A percentile compares a stretch with the other conserved stretches of the same genome.
phyloP scores from a whole-genome alignment of 441 rosid genomes.

The Syzygium malaccense region DNA sequence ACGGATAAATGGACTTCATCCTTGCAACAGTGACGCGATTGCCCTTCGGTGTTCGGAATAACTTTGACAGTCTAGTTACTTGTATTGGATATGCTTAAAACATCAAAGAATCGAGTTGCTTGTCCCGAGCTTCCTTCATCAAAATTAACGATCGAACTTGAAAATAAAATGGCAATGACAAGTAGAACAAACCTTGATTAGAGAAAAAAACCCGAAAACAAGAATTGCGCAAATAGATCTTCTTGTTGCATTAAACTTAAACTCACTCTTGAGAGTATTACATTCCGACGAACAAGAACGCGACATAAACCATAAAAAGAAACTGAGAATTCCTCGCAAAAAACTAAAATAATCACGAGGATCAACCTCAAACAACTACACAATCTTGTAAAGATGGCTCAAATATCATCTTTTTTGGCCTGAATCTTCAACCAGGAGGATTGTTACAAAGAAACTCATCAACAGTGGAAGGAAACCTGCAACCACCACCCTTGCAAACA shows the following conservation, averaged over 20 bases:
- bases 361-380: not conserved
- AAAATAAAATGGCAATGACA: not conserved
- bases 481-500: constrained; percentile 3
- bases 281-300: not conserved
- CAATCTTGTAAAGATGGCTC: not conserved
- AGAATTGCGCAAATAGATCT: not conserved
- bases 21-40: no score
- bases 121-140: not conserved
- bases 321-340: not conserved
- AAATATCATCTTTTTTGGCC: not conserved
- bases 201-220: not conserved
- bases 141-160: not conserved
- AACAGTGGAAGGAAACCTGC: constrained; percentile 28
- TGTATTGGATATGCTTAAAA: not conserved
- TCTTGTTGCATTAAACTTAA: not conserved
- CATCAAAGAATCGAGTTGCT: not conserved
- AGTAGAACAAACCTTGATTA: not conserved
- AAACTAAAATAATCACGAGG: not conserved
- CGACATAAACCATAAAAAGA: not conserved
- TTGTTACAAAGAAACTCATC: constrained; percentile 30
- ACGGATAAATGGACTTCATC: no score
- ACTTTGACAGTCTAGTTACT: not conserved
- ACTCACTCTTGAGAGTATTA: not conserved
- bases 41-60: not conserved
- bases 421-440: not conserved